Conservation (phyloP, 2,329 filamentous ascomycete species). For the Fusarium chaquense region DNA sequence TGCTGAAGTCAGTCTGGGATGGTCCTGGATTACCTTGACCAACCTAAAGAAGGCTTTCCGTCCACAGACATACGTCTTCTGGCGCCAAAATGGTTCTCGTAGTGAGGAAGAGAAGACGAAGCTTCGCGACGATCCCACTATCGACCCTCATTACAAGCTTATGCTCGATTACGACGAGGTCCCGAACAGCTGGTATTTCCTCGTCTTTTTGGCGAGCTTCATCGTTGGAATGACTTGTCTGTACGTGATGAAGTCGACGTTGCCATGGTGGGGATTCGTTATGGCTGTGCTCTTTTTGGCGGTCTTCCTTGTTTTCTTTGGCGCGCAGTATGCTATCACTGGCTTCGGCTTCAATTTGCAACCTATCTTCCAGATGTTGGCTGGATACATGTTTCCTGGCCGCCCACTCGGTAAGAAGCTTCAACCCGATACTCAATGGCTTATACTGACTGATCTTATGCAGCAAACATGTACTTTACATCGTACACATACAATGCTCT, state of each 20-base stretch:
- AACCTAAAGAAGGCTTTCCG: conserved; percentile 2
- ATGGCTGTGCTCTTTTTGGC: conserved; percentile 53
- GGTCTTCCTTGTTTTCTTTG: conserved; percentile 56
- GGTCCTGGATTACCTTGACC: conserved; percentile 19
- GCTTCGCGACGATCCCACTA: conserved; percentile 19
- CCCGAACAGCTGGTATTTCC: conserved; percentile 29
- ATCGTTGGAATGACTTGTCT: conserved; percentile 11
- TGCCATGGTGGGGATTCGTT: conserved; percentile 57
- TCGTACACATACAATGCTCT: conserved; percentile 28
- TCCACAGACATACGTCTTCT: conserved; percentile 21
- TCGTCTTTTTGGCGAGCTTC: not conserved
- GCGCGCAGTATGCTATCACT: conserved; percentile 44
- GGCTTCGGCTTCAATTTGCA: conserved; percentile 25
- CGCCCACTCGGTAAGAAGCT: conserved; percentile 23
- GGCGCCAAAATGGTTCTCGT: conserved; percentile 2
- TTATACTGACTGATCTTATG: not conserved
- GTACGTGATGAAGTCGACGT: conserved; percentile 47
- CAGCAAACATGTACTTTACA: conserved; percentile 39
- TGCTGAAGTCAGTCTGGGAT: conserved; percentile 39
- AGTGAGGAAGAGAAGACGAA: conserved; percentile 28
- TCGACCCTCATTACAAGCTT: conserved; percentile 36
- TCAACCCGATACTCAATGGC: accelerated
- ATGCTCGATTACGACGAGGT: conserved; percentile 34
- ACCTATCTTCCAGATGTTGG: conserved; percentile 35
- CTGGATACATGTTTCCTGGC: conserved; percentile 29